Evolutionary conservation across 2,329 filamentous ascomycete genomes (phyloP).

Genomic region (Hypoxylon sp.): DNA sequence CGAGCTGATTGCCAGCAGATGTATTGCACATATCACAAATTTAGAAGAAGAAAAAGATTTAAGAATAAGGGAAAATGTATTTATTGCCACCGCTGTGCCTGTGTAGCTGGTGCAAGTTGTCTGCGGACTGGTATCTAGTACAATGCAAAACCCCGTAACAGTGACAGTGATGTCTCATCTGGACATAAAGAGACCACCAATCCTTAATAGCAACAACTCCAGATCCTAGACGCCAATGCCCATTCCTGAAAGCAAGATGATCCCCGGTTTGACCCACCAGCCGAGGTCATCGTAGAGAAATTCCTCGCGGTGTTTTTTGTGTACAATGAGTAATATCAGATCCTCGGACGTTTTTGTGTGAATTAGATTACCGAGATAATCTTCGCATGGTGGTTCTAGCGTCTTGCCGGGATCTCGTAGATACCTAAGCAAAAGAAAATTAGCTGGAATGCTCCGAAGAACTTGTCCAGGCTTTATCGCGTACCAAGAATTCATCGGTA

Average conservation of each 20-base stretch:
- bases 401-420: background rate
- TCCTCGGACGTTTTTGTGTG: background rate
- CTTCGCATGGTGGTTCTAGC: background rate
- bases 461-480: background rate
- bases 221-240: conserved; percentile 34
- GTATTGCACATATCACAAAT: conserved; percentile 23
- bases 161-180: background rate
- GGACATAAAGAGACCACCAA: background rate
- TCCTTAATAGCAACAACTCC: conserved; percentile 1
- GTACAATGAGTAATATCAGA: background rate
- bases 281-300: background rate
- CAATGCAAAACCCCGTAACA: conserved; percentile 3
- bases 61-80: conserved; percentile 13
- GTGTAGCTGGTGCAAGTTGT: conserved; percentile 12
- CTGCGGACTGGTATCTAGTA: conserved; percentile 12
- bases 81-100: conserved; percentile 14
- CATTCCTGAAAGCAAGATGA: conserved; percentile 23
- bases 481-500: conserved; percentile 61
- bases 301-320: background rate
- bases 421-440: conserved; percentile 1
- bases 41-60: background rate
- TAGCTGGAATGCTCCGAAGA: background rate
- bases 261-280: background rate
- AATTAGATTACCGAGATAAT: background rate
- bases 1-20: background rate